These are phyloP conservation scores for Plasmodium cynomolgi DNA, from an alignment of 169 alveolate genomes.

Conservation along the genomic window DNA sequence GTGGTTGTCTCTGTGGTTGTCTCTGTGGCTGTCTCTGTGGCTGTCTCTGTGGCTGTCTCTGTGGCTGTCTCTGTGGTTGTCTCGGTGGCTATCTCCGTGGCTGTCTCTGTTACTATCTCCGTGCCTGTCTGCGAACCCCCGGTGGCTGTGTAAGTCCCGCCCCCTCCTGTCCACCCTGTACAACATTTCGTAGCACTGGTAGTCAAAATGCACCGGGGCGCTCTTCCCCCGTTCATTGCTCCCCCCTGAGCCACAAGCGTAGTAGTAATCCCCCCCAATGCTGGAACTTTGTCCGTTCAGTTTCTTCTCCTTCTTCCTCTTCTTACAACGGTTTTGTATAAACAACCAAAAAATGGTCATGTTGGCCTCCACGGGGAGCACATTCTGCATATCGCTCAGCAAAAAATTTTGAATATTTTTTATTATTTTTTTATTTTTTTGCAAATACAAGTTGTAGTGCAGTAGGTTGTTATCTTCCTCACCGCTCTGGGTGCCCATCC, in stretches of 20 bases:
- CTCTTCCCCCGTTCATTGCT: background rate
- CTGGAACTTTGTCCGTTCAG: background rate
- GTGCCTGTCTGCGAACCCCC: no score
- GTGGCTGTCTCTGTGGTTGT: background rate
- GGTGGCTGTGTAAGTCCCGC: background rate
- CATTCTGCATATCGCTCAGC: conserved; percentile 62
- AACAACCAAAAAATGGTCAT: conserved; percentile 67
- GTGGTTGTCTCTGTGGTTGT: background rate
- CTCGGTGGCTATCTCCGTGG: background rate
- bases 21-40: no score
- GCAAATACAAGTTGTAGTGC: conserved; percentile 14
- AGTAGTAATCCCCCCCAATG: background rate
- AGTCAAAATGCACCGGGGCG: conserved; percentile 17
- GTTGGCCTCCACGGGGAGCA: conserved; percentile 46
- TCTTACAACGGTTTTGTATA: conserved; percentile 55
- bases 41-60: background rate
- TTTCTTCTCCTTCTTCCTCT: conserved; percentile 13
- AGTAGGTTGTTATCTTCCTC: conserved; percentile 28
- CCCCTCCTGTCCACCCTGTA: conserved; percentile 38
- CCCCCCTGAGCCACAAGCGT: background rate
- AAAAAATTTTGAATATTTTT: conserved; percentile 14
- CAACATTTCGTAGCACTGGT: conserved; percentile 64
- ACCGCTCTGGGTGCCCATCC: background rate
- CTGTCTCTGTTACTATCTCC: no score
- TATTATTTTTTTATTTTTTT: conserved; percentile 23